A percentile compares a stretch with the other conserved stretches of the same genome.
Evolutionary conservation across 306 rosid genomes (phyloP).

Genomic region (Cucurbita pepo): DNA sequence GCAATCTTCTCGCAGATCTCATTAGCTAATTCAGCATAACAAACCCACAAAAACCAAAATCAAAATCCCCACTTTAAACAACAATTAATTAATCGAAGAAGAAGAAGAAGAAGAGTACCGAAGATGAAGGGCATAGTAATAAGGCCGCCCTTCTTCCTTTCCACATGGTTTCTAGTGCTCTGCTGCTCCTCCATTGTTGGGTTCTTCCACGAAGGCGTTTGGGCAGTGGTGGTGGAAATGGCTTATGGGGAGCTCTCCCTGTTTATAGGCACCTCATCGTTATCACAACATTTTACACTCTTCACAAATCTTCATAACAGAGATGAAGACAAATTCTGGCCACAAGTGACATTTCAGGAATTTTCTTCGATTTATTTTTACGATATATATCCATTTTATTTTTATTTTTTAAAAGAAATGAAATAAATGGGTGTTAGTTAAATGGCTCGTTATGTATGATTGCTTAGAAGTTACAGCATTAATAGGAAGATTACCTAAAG

Average conservation of each 20-base stretch:
- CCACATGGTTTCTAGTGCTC: background rate
- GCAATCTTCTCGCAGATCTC: slow-evolving; percentile 84
- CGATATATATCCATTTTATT: too few relatives aligned
- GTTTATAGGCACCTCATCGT: background rate
- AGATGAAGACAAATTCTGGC: background rate
- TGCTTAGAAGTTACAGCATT: too few relatives aligned
- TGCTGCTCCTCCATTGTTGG: slow-evolving; percentile 30
- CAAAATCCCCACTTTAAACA: too few relatives aligned
- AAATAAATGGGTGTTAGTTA: too few relatives aligned
- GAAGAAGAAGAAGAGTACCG: slow-evolving; percentile 20
- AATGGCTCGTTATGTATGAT: too few relatives aligned
- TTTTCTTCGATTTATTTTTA: too few relatives aligned
- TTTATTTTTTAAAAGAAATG: too few relatives aligned
- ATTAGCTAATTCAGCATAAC: slow-evolving; percentile 25
- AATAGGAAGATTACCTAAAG: too few relatives aligned
- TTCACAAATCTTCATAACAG: background rate
- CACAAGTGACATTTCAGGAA: background rate
- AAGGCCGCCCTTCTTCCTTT: slow-evolving; percentile 61
- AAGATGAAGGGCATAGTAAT: slow-evolving; percentile 93
- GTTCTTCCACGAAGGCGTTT: background rate
- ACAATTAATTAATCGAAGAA: background rate
- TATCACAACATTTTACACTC: background rate
- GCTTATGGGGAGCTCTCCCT: background rate
- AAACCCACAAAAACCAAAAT: too few relatives aligned
- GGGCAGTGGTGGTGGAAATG: background rate